Conservation (phyloP, 441 rosid species). For the Eutrema salsugineum region DNA sequence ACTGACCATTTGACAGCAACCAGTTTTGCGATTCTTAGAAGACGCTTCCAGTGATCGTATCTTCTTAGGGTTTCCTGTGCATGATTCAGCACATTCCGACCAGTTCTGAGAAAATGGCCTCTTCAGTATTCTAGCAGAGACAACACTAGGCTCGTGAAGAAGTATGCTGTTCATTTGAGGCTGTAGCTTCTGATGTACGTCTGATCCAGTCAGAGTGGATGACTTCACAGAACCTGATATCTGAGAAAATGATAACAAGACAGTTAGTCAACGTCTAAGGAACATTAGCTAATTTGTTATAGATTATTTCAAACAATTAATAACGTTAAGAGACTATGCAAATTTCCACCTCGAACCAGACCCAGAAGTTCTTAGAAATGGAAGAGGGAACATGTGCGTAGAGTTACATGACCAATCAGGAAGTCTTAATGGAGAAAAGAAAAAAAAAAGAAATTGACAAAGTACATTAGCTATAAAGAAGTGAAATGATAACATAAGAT, state of each 20-base stretch:
- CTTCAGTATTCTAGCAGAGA: conserved; percentile 41
- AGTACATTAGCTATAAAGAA: background rate
- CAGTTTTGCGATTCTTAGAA: conserved; percentile 29
- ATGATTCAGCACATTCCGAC: conserved; percentile 37
- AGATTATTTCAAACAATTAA: background rate
- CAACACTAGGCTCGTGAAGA: conserved; percentile 35
- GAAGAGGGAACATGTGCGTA: background rate
- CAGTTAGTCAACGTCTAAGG: conserved; percentile 9
- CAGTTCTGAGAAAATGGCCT: conserved; percentile 36
- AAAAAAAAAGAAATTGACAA: background rate
- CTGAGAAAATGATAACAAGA: conserved; percentile 32
- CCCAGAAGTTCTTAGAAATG: background rate
- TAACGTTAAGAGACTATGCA: background rate
- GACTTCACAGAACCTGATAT: conserved; percentile 36
- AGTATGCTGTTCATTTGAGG: conserved; percentile 24
- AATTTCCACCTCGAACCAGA: conserved; percentile 8
- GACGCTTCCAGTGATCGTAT: conserved; percentile 37
- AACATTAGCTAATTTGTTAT: background rate
- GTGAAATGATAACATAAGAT: background rate
- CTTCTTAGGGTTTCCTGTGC: conserved; percentile 39
- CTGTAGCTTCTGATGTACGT: conserved; percentile 27
- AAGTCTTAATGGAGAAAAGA: background rate
- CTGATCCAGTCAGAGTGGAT: conserved; percentile 25
- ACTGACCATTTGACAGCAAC: conserved; percentile 34
- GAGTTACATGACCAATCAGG: conserved; percentile 5